Evolutionary conservation across 208 protist genomes (phyloP), one percentile per base, ranked within the genome.

Genomic region (Zelonia costaricensis): DNA sequence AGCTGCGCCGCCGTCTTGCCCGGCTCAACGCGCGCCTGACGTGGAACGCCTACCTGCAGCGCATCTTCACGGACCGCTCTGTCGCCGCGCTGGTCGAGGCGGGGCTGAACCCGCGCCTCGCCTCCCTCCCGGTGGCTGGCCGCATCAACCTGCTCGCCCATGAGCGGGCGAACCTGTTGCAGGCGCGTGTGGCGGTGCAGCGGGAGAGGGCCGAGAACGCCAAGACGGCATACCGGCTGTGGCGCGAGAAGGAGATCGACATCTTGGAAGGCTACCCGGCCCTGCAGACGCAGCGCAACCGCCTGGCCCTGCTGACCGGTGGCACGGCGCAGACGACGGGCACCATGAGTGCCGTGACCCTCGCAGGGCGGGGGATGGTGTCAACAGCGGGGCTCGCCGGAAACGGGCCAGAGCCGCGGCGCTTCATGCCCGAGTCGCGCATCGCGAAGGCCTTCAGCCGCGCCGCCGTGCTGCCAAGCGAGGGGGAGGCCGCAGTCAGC

Each of bases 181-280:
- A 63, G 22, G 74, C 76, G 15, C 75, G 84, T 0, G 66, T 71
- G 20, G 46, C 45, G 20, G 48, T 92, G 0, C 80, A 82, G 28
- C 74, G 76, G 15, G 81, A 89, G 56, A 77, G 91, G 16, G 42
- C 65, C 9, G 84, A 91, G 35, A 96, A 93, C 38, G 84, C 91
- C 5, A 86, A 85, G 66, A 70, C 80, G 51, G 74, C 91, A 18
- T 94, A 93, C 66, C 76, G 84, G 8, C 51, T 96, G 10, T 96
- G 91, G 87, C 72, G 72, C 1, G 82, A 86, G n/a, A 52, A 63
- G 36, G 72, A 82, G 58, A 88, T 93, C 45, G 87, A 96, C 49
- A 81, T 94, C 38, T 61, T 61, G 51, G 58, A 65, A 18, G 66
- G 66, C 45, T 73, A 73, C 58, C 58, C 66, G 13, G 36, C 23